Conservation (phyloP, 768 basidiomycete genomes). For the Amanita molliuscula region DNA sequence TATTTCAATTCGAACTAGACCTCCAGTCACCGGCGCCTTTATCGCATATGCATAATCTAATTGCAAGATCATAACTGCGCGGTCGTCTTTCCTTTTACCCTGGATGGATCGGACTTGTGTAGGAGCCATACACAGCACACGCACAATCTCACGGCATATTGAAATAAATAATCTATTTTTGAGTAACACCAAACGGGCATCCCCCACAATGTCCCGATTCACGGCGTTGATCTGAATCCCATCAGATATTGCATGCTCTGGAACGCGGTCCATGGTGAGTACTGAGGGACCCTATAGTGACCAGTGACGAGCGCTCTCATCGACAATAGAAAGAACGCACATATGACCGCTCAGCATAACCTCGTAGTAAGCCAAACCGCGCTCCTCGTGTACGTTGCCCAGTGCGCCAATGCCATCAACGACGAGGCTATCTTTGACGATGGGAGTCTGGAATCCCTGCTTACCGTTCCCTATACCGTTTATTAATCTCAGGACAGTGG, state of each 20-base stretch:
- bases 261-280: conserved; percentile 59
- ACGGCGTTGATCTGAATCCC: conserved; percentile 48
- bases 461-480: conserved; percentile 42
- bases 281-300: conserved; percentile 49
- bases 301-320: not conserved
- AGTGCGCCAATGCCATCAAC: conserved; percentile 63
- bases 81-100: too few species aligned
- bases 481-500: not conserved
- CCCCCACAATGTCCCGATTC: not conserved
- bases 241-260: conserved; percentile 61
- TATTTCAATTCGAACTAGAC: too few species aligned
- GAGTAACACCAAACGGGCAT: too few species aligned
- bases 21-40: too few species aligned
- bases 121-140: too few species aligned
- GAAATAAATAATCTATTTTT: too few species aligned
- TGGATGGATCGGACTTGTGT: too few species aligned
- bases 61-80: too few species aligned
- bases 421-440: conserved; percentile 54
- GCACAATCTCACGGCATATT: too few species aligned
- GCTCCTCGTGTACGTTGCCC: conserved; percentile 56
- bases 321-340: conserved; percentile 22
- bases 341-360: conserved; percentile 69
- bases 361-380: conserved; percentile 59
- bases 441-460: conserved; percentile 70
- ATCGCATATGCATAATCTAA: too few species aligned